These are phyloP conservation scores for Paulownia fortunei DNA, from an alignment of 257 asterid species.

Conservation along the genomic window DNA sequence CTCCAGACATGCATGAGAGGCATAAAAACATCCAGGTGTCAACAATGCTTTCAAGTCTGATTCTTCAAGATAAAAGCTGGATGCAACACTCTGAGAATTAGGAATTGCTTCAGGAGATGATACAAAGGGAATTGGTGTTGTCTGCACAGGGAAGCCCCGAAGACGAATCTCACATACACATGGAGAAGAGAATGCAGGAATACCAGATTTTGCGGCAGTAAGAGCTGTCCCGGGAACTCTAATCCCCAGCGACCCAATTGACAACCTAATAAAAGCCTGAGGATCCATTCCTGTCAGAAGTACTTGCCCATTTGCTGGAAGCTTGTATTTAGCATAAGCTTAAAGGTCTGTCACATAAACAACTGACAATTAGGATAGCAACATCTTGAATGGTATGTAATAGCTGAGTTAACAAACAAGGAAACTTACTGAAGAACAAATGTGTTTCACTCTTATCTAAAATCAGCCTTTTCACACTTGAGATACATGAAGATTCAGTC, in stretches of 20 bases:
- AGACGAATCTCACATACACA: slow-evolving; percentile 91
- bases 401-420: background rate
- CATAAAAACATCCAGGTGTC: slow-evolving; percentile 79
- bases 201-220: slow-evolving; percentile 55
- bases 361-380: slow-evolving; percentile 18
- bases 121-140: slow-evolving; percentile 68
- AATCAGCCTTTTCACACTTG: background rate
- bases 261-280: slow-evolving; percentile 86
- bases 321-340: background rate
- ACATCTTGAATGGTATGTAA: slow-evolving; percentile 6
- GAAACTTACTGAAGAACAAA: background rate
- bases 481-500: background rate
- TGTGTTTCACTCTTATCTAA: background rate
- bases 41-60: slow-evolving; percentile 76
- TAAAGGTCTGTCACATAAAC: slow-evolving; percentile 29
- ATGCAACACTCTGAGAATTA: slow-evolving; percentile 62
- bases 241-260: slow-evolving; percentile 86
- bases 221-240: slow-evolving; percentile 59
- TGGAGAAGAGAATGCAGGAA: slow-evolving; percentile 63
- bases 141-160: slow-evolving; percentile 98
- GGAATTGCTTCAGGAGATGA: slow-evolving; percentile 75
- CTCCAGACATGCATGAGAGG: slow-evolving; percentile 76
- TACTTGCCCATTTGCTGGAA: slow-evolving; percentile 49
- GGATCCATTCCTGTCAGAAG: slow-evolving; percentile 82
- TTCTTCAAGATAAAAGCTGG: slow-evolving; percentile 90